Evolutionary conservation across 441 rosid genomes (phyloP).

Genomic region (Populus hybrid): DNA sequence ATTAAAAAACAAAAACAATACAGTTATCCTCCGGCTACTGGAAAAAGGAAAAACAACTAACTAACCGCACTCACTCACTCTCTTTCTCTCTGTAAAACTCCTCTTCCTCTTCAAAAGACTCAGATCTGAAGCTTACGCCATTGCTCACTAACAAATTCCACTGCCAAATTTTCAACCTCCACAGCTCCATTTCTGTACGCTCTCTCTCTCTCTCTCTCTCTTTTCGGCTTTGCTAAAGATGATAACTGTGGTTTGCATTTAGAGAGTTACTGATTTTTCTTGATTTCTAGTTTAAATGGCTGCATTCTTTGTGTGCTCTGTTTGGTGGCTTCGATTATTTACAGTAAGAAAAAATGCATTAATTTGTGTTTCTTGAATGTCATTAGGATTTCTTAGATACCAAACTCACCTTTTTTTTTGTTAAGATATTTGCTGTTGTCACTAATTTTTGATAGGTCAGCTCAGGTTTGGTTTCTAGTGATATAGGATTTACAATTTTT

Average conservation of each 20-base stretch:
- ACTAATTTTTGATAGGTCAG: neutral
- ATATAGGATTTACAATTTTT: neutral
- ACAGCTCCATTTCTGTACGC: neutral
- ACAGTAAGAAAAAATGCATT: neutral
- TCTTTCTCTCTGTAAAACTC: neutral
- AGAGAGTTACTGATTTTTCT: neutral
- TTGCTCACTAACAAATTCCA: neutral
- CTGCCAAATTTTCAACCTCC: neutral
- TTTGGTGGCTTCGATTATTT: neutral
- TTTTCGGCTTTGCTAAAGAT: neutral
- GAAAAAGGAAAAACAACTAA: neutral
- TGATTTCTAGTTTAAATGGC: neutral
- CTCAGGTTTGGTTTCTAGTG: neutral
- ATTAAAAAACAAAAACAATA: neutral
- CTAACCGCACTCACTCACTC: neutral
- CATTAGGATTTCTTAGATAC: neutral
- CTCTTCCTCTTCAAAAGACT: neutral
- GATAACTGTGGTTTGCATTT: neutral
- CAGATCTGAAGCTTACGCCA: conserved; percentile 7
- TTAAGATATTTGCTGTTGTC: neutral
- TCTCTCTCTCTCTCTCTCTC: neutral
- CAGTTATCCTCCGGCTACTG: neutral
- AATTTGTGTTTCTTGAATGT: too few species aligned
- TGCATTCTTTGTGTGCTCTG: neutral
- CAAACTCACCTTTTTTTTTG: neutral